Evolutionary conservation across 2,329 filamentous ascomycete genomes (phyloP), one percentile per base, ranked within the genome.

Genomic region (Talaromyces sp.): DNA sequence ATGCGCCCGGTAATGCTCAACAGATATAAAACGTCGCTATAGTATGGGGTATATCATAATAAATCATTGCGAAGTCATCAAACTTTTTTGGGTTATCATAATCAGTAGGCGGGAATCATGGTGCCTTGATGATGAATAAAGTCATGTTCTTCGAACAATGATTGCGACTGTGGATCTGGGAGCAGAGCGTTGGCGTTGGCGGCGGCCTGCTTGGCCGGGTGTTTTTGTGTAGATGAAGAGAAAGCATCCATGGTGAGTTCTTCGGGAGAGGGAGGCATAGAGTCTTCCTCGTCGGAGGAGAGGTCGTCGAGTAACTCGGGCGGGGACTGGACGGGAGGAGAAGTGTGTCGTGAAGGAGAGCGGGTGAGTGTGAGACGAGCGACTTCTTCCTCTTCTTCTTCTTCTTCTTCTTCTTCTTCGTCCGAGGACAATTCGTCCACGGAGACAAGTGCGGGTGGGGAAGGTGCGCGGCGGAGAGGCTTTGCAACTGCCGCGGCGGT

Each of bases 221-320:
- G 70, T 61, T 66, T 66, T 85, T 79, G 79, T 48, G 50, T 84
- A 81, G 35, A 16, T 52, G 83, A 79, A 8, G 58, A 52, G 71
- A 91, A 89, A 44, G 82, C 77, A 64, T 85, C 80, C 60, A 91
- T 77, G 39, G 82, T 74, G 31, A 83, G 67, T 65, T 76, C 71
- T 54, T 85, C 84, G 40, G 88, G 88, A 65, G 88, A 90, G 21
- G 88, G 88, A 7, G 90, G 90, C 85, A 91, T 80, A 55, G 82
- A 79, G 68, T 90, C 87, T 76, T 92, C 89, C 69, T 92, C 89
- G 63, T 86, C 78, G 6, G 77, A 80, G 66, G 88, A 85, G 72
- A 92, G 89, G 66, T 86, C 81, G 67, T 87, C 83, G 63, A 92
- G 85, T 73, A 91, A 89, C 8, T 89, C 89, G 59, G 46, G 46